These are phyloP conservation scores for Collybia sp. DNA, from an alignment of 768 basidiomycete genomes.

Conservation along the genomic window DNA sequence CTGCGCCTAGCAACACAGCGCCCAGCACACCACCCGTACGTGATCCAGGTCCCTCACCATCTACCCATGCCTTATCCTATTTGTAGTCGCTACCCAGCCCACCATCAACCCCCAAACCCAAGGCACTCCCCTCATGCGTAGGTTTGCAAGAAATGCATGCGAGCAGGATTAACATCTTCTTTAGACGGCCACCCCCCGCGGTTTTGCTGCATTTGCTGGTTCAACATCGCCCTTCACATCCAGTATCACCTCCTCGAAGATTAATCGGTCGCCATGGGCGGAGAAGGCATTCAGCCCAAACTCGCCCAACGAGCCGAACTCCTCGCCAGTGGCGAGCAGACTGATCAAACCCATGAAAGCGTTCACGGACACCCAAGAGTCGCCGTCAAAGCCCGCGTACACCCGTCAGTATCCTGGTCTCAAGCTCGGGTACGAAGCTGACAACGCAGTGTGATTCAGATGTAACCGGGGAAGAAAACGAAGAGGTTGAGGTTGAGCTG, in stretches of 20 bases:
- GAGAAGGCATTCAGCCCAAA: neutral
- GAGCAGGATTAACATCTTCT: neutral
- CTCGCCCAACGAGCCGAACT: neutral
- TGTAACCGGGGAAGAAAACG: constrained; percentile 64
- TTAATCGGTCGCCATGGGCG: constrained; percentile 14
- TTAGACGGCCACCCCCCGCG: constrained; percentile 11
- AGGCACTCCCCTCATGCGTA: neutral
- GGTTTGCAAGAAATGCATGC: no score
- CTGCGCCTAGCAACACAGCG: no score
- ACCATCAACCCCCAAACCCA: neutral
- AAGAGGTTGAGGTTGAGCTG: constrained; percentile 49
- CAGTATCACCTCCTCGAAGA: constrained; percentile 6
- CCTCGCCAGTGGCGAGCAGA: neutral
- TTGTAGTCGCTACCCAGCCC: constrained; percentile 2
- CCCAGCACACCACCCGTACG: no score
- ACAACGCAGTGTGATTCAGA: constrained; percentile 17
- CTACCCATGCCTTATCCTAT: neutral
- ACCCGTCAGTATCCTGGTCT: neutral
- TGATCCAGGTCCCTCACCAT: no score
- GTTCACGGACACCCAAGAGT: constrained; percentile 10
- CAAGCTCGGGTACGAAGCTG: neutral
- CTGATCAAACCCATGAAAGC: neutral
- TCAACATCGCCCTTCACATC: constrained; percentile 27
- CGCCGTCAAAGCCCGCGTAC: neutral
- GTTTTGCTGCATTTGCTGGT: constrained; percentile 35